phyloP scores from a whole-genome alignment of 1,284 basidiomycete genomes.

The Rhodotorula glutinis region DNA sequence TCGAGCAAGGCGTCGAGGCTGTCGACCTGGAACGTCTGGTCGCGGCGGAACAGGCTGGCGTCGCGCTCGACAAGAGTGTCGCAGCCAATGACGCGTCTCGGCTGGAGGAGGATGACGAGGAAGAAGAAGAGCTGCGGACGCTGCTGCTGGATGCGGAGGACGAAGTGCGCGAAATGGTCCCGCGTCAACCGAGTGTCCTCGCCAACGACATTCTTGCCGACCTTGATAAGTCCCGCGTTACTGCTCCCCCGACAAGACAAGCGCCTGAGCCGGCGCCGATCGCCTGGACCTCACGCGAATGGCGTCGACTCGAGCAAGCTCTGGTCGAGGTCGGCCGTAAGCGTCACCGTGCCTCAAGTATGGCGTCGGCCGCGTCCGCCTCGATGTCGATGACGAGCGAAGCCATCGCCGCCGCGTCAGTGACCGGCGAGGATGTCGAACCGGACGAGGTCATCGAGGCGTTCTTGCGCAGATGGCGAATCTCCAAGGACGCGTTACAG shows the following conservation, averaged over 20 bases:
- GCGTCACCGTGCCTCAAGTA: neutral
- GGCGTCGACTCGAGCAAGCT: constrained; percentile 28
- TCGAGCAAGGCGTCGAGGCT: constrained; percentile 45
- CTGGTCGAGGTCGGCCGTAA: constrained; percentile 26
- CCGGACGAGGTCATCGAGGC: constrained; percentile 19
- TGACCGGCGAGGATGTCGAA: constrained; percentile 12
- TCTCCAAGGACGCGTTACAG: constrained; percentile 2
- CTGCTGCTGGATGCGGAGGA: constrained; percentile 30
- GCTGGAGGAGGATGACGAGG: neutral
- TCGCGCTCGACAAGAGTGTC: neutral
- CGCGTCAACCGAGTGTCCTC: neutral
- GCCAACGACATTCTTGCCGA: neutral
- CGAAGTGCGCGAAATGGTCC: constrained; percentile 17
- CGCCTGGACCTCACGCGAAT: constrained; percentile 32
- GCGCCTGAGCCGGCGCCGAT: too few relatives aligned
- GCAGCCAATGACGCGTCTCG: neutral
- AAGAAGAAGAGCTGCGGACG: constrained; percentile 30
- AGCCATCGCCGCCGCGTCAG: neutral
- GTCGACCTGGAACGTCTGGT: neutral
- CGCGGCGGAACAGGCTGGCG: neutral
- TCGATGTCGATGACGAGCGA: neutral
- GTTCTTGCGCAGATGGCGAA: constrained; percentile 19
- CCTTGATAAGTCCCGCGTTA: neutral
- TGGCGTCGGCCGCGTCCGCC: neutral
- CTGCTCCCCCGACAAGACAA: neutral